Conservation (phyloP, 257 asterid genomes). For the Ballota nigra region DNA sequence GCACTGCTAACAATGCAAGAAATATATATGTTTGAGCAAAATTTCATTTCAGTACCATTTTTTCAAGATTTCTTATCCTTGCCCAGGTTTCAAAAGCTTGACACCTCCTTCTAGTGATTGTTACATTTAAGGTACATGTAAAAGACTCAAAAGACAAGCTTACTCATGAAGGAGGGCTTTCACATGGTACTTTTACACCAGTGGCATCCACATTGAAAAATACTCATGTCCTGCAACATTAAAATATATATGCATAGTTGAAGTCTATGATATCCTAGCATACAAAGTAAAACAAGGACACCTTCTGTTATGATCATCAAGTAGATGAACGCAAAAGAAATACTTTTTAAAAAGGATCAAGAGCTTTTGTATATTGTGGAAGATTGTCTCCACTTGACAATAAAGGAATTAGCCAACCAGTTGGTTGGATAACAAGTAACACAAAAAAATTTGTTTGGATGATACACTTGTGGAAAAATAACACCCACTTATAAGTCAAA, state of each 20-base stretch:
- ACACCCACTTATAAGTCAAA: background rate
- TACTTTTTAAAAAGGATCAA: slow-evolving; percentile 12
- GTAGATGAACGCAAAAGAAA: slow-evolving; percentile 14
- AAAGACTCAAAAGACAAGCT: slow-evolving; percentile 67
- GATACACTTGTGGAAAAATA: background rate
- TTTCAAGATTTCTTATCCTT: background rate
- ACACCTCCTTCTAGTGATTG: slow-evolving; percentile 27
- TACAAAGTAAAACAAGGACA: slow-evolving; percentile 26
- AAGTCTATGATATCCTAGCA: slow-evolving; percentile 30
- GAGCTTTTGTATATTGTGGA: background rate
- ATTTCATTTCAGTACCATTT: background rate
- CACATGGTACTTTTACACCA: slow-evolving; percentile 62
- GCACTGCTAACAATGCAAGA: background rate
- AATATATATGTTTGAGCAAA: background rate
- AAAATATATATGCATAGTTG: slow-evolving; percentile 71
- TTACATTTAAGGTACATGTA: slow-evolving; percentile 35
- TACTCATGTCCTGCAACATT: slow-evolving; percentile 77
- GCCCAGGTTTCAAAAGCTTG: slow-evolving; percentile 10
- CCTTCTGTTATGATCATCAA: slow-evolving; percentile 14
- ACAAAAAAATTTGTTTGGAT: background rate
- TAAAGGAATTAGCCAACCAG: background rate
- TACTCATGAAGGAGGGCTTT: slow-evolving; percentile 66
- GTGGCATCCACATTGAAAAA: slow-evolving; percentile 56
- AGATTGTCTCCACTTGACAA: slow-evolving; percentile 1
- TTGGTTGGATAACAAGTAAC: background rate